Evolutionary conservation across 2,329 filamentous ascomycete genomes (phyloP).

Genomic region (Trichoderma arundinaceum): DNA sequence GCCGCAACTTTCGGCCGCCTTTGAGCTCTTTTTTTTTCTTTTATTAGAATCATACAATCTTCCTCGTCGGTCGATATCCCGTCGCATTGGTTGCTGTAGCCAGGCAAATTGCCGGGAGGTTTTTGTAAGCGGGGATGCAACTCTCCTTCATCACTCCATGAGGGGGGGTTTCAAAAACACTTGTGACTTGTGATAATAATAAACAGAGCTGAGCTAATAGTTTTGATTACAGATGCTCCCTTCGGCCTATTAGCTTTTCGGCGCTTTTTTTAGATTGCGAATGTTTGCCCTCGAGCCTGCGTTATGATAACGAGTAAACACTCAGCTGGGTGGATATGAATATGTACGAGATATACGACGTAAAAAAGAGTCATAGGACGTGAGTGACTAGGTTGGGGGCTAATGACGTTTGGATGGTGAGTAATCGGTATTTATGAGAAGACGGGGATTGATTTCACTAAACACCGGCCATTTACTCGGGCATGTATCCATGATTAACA

Average conservation of each 20-base stretch:
- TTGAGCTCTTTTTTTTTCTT: not conserved
- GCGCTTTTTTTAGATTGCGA: not conserved
- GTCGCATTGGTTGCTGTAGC: not conserved
- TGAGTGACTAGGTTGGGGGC: not conserved
- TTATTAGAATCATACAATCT: not conserved
- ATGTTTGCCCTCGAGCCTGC: not conserved
- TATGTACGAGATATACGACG: not conserved
- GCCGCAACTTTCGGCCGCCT: slow-evolving; percentile 8
- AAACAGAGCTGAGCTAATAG: not conserved
- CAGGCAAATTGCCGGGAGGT: not conserved
- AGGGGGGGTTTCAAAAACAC: not conserved
- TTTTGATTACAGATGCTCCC: not conserved
- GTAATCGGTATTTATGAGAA: not conserved
- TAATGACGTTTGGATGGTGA: not conserved
- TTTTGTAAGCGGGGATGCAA: not conserved
- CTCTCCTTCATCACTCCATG: not conserved
- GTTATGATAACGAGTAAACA: not conserved
- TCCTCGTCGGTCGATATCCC: not conserved
- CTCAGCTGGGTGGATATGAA: not conserved
- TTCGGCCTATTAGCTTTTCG: not conserved
- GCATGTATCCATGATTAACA: not conserved
- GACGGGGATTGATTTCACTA: not conserved
- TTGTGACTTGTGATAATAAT: not conserved
- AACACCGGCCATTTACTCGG: not conserved
- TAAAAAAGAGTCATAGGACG: not conserved